A percentile compares a stretch with the other conserved stretches of the same genome.
phyloP scores from a whole-genome alignment of 257 asterid species.

The Fraxinus pennsylvanica region DNA sequence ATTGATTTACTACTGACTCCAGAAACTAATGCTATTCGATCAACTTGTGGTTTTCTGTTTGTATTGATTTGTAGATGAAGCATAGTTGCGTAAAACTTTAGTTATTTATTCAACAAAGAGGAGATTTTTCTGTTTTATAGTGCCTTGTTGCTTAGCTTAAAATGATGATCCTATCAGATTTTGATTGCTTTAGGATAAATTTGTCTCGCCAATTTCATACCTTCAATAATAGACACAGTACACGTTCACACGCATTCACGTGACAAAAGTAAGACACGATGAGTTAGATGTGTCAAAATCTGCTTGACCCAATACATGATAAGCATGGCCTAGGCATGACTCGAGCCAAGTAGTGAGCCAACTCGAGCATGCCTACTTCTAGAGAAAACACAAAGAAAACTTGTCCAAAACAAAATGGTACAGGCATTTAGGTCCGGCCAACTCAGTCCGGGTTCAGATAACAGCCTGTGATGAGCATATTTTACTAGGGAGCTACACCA shows the following conservation, averaged over 20 bases:
- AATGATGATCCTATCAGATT: slow-evolving; percentile 34
- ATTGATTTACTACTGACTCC: slow-evolving; percentile 26
- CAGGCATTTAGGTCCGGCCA: too few relatives aligned
- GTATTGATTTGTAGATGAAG: slow-evolving; percentile 32
- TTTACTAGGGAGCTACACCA: neutral
- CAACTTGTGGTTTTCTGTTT: slow-evolving; percentile 38
- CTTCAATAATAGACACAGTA: slow-evolving; percentile 31
- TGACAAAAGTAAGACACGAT: neutral
- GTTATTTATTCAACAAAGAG: slow-evolving; percentile 37
- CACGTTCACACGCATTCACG: slow-evolving; percentile 25
- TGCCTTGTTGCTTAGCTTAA: slow-evolving; percentile 45
- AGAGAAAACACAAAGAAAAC: neutral
- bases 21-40: slow-evolving; percentile 22
- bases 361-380: too few relatives aligned
- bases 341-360: neutral
- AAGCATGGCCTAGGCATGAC: neutral
- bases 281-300: neutral
- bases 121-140: slow-evolving; percentile 33
- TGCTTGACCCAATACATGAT: neutral
- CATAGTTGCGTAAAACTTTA: slow-evolving; percentile 17
- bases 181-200: slow-evolving; percentile 19
- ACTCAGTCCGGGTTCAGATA: too few relatives aligned
- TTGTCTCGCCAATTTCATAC: slow-evolving; percentile 40
- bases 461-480: too few relatives aligned
- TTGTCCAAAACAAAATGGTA: too few relatives aligned